Evolutionary conservation across 2,329 filamentous ascomycete species (phyloP).

Genomic region (Clarireedia paspali): DNA sequence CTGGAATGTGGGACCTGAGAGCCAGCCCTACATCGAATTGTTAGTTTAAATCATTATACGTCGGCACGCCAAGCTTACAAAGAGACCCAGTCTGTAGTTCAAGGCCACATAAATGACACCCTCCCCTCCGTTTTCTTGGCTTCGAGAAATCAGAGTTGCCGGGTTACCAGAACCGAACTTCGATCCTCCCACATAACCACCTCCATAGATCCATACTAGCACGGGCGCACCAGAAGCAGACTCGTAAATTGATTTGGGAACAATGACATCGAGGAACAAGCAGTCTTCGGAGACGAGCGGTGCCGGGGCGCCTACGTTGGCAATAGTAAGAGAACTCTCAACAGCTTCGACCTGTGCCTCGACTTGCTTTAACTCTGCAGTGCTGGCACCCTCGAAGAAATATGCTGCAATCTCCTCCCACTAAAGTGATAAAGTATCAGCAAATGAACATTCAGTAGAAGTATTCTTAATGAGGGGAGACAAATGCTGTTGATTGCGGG

Average conservation of each 20-base stretch:
- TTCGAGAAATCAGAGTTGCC: slow-evolving; percentile 32
- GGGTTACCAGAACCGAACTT: slow-evolving; percentile 34
- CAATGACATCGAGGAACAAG: slow-evolving; percentile 39
- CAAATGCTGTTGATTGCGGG: background rate
- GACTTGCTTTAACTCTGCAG: slow-evolving; percentile 1
- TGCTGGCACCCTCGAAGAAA: background rate
- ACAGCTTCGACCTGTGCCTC: background rate
- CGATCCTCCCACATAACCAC: slow-evolving; percentile 35
- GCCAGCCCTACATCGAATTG: slow-evolving; percentile 16
- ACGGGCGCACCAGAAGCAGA: slow-evolving; percentile 5
- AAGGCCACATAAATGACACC: slow-evolving; percentile 30
- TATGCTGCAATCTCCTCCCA: slow-evolving; percentile 3
- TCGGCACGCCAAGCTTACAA: slow-evolving; percentile 16
- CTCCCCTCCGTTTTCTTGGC: slow-evolving; percentile 24
- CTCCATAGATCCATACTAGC: slow-evolving; percentile 28
- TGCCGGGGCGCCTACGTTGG: background rate
- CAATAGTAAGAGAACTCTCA: slow-evolving; percentile 3
- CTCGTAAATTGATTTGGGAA: slow-evolving; percentile 34
- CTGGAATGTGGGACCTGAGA: slow-evolving; percentile 36
- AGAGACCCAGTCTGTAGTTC: slow-evolving; percentile 29
- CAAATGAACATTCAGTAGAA: background rate
- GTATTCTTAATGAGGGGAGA: background rate
- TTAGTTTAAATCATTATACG: background rate
- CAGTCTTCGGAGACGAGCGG: slow-evolving; percentile 35
- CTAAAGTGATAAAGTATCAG: background rate